Conservation (phyloP, 176 grass and related monocot genomes). For the Triticum monococcum region DNA sequence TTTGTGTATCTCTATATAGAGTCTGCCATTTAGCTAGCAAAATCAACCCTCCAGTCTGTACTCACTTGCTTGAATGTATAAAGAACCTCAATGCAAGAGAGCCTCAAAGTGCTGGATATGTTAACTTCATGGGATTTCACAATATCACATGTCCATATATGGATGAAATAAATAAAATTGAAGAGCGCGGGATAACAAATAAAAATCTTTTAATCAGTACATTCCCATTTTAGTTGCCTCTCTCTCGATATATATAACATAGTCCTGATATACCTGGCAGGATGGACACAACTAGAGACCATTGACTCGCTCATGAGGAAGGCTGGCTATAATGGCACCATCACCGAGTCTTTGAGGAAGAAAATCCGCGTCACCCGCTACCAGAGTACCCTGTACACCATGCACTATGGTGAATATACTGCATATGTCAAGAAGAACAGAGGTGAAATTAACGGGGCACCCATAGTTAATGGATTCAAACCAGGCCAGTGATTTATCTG, state of each 20-base stretch:
- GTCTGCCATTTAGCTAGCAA: background rate
- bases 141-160: background rate
- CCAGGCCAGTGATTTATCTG: slow-evolving; percentile 62
- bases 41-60: background rate
- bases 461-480: slow-evolving; percentile 66
- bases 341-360: slow-evolving; percentile 73
- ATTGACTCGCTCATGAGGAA: slow-evolving; percentile 97
- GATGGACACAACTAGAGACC: slow-evolving; percentile 83
- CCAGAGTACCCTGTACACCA: slow-evolving; percentile 86
- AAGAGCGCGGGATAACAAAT: background rate
- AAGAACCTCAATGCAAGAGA: background rate
- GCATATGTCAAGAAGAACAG: slow-evolving; percentile 79
- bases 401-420: slow-evolving; percentile 84
- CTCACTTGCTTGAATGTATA: background rate
- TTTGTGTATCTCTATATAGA: background rate
- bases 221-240: background rate
- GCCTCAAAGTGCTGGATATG: background rate
- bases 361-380: slow-evolving; percentile 80
- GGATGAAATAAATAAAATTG: background rate
- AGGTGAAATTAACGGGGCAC: slow-evolving; percentile 53
- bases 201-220: background rate
- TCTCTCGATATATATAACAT: background rate
- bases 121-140: background rate
- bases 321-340: slow-evolving; percentile 75
- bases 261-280: slow-evolving; percentile 33